phyloP scores from a whole-genome alignment of 2,329 filamentous ascomycete genomes.

The Sporothrix euskadiensis region DNA sequence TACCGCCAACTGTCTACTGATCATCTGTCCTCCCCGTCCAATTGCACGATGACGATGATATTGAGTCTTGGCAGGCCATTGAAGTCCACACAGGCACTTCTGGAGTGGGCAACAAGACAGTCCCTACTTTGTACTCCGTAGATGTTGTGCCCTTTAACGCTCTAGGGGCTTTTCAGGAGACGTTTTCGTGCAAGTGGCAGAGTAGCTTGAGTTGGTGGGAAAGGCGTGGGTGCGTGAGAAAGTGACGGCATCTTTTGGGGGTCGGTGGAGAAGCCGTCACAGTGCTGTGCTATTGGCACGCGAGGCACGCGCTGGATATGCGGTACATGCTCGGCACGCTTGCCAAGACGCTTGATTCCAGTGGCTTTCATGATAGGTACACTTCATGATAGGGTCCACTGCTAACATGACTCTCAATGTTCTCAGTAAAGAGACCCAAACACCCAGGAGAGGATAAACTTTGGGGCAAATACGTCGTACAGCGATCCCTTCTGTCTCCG shows the following conservation, averaged over 20 bases:
- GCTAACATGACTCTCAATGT: not conserved
- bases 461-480: not conserved
- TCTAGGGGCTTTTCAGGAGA: not conserved
- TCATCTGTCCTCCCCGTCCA: no score
- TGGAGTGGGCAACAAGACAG: not conserved
- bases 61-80: not conserved
- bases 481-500: not conserved
- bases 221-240: not conserved
- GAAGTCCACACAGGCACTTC: no score
- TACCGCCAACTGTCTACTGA: not conserved
- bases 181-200: not conserved
- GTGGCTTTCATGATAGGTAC: not conserved
- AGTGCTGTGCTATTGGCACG: not conserved
- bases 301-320: not conserved
- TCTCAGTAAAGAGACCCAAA: not conserved
- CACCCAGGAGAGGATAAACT: not conserved
- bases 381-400: not conserved
- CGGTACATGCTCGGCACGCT: not conserved
- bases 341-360: conserved; percentile 5
- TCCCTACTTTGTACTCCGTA: no score
- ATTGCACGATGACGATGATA: not conserved
- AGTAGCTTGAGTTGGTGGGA: not conserved
- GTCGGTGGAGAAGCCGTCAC: no score
- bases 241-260: conserved; percentile 15
- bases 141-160: not conserved